Evolutionary conservation across 2,329 filamentous ascomycete genomes (phyloP), one percentile per base, ranked within the genome.

Genomic region (Elsinoe necatrix): DNA sequence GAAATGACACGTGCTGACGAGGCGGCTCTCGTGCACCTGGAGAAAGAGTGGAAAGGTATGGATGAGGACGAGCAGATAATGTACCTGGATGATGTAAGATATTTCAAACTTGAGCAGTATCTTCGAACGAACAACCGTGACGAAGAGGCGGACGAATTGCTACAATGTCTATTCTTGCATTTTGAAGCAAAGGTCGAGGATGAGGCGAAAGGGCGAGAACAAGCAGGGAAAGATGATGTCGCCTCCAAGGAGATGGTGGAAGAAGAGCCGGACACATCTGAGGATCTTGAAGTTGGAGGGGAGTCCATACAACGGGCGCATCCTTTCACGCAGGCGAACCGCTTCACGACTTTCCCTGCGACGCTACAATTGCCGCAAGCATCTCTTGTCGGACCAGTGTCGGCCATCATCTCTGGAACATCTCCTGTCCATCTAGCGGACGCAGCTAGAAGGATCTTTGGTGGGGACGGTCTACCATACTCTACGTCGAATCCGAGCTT

Each of bases 341-440:
- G 84, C 60, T 95, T 86, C 68, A 79, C 82, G 50, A 89, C 87
- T 0, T 78, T 76, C 20, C 87, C 91, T 1, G 79, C 79, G 39
- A 95, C 91, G 7, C 70, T 96, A 12, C 77, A 80, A n/a, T 73
- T 95, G 2, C 90, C 92, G 0, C 80, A 81, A 61, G 74, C 77
- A n/a, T 76, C 80, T 2, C 78, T 96, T 39, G 78, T 87, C 7
- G 73, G 79, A 2, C 90, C 90, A 0, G 83, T 95, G 16, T 77
- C 81, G 1, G 71, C 80, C 3, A 76, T 95, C 1, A 76, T 97
- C 1, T 77, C 77, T 12, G 76, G 62, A 23, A 68, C 70, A 8
- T 81, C 89, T 57, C 81, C 84, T 42, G 86, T 83, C 57, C 93
- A 98, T 67, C 75, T 97, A 29, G 77, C 78, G 31, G 79, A 85